phyloP scores from a whole-genome alignment of 257 asterid genomes.

The Perilla frutescens region DNA sequence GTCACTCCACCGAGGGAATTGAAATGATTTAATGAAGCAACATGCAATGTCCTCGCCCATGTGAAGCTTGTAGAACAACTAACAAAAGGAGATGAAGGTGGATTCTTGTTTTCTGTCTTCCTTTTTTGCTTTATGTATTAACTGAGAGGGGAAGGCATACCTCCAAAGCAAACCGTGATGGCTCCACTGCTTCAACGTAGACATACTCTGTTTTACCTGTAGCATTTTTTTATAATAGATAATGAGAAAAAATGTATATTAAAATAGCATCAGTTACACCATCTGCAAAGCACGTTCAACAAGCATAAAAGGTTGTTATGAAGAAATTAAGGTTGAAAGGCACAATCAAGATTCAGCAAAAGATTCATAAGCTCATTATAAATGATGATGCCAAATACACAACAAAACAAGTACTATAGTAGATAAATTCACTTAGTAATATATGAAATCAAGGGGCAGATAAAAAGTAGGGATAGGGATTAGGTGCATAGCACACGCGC shows the following conservation, averaged over 20 bases:
- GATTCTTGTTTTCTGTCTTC: constrained; percentile 5
- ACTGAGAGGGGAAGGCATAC: constrained; percentile 42
- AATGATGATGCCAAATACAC: constrained; percentile 2
- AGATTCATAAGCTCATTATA: constrained; percentile 5
- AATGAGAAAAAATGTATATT: not conserved
- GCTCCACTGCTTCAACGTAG: constrained; percentile 68
- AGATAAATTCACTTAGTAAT: constrained; percentile 16
- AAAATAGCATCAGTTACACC: constrained; percentile 26
- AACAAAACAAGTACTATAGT: constrained; percentile 2
- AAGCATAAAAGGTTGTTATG: no score
- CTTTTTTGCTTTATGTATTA: constrained; percentile 11
- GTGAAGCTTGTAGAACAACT: constrained; percentile 24
- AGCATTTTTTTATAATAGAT: constrained; percentile 27
- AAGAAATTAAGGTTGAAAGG: no score
- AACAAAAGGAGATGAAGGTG: constrained; percentile 11
- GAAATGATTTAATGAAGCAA: constrained; percentile 7
- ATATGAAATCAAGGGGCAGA: constrained; percentile 13
- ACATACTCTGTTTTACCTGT: constrained; percentile 91
- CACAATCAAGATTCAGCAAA: not conserved
- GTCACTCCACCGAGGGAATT: not conserved
- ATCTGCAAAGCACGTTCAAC: not conserved
- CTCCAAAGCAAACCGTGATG: constrained; percentile 82
- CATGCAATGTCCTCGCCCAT: constrained; percentile 1
- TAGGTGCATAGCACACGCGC: not conserved
- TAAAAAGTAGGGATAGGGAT: not conserved